Percentiles rank a stretch among this genome's conserved stretches.
Conservation (phyloP, 139 green algal species). For the Asterochloris sp. region DNA sequence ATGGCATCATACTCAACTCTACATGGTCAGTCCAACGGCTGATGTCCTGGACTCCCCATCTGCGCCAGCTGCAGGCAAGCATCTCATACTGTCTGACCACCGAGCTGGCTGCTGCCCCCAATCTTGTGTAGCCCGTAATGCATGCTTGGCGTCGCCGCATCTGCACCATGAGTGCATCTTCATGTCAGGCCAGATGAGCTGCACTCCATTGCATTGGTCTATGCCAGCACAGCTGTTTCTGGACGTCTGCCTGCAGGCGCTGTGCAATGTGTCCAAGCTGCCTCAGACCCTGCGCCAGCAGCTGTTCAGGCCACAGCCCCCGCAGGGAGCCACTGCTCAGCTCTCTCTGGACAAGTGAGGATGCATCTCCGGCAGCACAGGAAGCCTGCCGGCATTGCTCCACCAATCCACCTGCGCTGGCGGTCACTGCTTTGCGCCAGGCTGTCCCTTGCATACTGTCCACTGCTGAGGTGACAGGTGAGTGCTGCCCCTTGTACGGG, state of each 20-base stretch:
- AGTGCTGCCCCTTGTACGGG: too few relatives aligned
- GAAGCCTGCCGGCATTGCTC: conserved; percentile 19
- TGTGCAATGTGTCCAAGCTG: conserved; percentile 28
- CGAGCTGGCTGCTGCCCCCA: too few relatives aligned
- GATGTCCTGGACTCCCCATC: conserved; percentile 54
- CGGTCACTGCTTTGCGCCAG: too few relatives aligned
- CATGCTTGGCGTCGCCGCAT: too few relatives aligned
- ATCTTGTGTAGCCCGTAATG: too few relatives aligned
- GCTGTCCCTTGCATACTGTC: too few relatives aligned
- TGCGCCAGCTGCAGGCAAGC: conserved; percentile 50
- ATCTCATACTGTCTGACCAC: neutral
- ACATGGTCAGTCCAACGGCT: conserved; percentile 34
- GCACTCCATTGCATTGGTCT: too few relatives aligned
- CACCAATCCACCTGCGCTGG: conserved; percentile 8
- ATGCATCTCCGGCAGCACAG: neutral
- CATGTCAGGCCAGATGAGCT: too few relatives aligned
- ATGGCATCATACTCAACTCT: conserved; percentile 4
- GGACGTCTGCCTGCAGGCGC: conserved; percentile 18
- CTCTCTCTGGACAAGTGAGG: neutral
- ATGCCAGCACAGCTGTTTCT: neutral
- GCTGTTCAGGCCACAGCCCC: neutral
- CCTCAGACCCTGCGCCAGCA: conserved; percentile 8
- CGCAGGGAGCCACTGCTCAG: neutral
- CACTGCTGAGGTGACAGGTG: too few relatives aligned
- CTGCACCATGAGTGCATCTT: too few relatives aligned